Percentiles rank a stretch among this genome's conserved stretches.
Evolutionary conservation across 2,329 filamentous ascomycete species (phyloP).

Genomic region (Monosporascus sp.): DNA sequence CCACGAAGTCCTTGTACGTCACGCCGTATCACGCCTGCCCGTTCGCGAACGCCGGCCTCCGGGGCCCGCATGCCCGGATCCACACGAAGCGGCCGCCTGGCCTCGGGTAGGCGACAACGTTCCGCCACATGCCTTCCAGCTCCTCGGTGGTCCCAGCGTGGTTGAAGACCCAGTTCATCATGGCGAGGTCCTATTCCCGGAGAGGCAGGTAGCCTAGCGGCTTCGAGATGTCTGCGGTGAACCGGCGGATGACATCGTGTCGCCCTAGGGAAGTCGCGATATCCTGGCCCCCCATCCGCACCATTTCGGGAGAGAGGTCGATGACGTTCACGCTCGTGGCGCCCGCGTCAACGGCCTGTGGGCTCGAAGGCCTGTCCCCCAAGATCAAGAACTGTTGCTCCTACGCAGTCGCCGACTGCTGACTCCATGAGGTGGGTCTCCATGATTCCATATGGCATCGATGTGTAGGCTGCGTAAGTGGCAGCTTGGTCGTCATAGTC

Average conservation of each 20-base stretch:
- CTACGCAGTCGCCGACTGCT: slow-evolving; percentile 20
- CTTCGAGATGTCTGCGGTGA: slow-evolving; percentile 19
- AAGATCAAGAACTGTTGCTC: slow-evolving; percentile 22
- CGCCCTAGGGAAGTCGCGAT: slow-evolving; percentile 14
- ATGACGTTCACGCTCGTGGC: slow-evolving; percentile 22
- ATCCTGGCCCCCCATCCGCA: slow-evolving; percentile 15
- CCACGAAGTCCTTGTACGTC: slow-evolving; percentile 8
- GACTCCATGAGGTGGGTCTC: slow-evolving; percentile 24
- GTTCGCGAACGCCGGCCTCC: slow-evolving; percentile 4
- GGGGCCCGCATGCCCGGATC: slow-evolving; percentile 13
- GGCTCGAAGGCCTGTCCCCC: slow-evolving; percentile 21
- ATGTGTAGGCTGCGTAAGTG: slow-evolving; percentile 2
- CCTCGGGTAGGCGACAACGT: slow-evolving; percentile 18
- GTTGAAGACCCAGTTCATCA: slow-evolving; percentile 29
- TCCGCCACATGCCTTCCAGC: slow-evolving; percentile 24
- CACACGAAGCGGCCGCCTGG: slow-evolving; percentile 23
- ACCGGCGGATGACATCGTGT: slow-evolving; percentile 15
- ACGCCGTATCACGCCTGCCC: slow-evolving; percentile 10
- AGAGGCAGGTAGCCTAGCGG: slow-evolving; percentile 15
- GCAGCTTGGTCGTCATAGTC: slow-evolving; percentile 8
- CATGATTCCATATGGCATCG: slow-evolving; percentile 9
- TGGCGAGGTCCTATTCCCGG: slow-evolving; percentile 24
- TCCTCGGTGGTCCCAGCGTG: slow-evolving; percentile 17
- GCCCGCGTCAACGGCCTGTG: slow-evolving; percentile 18
- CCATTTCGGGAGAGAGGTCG: slow-evolving; percentile 22